A percentile compares a stretch with the other conserved stretches of the same genome.
Evolutionary conservation across 257 asterid genomes (phyloP).

Genomic region (Nicotiana benthamiana): DNA sequence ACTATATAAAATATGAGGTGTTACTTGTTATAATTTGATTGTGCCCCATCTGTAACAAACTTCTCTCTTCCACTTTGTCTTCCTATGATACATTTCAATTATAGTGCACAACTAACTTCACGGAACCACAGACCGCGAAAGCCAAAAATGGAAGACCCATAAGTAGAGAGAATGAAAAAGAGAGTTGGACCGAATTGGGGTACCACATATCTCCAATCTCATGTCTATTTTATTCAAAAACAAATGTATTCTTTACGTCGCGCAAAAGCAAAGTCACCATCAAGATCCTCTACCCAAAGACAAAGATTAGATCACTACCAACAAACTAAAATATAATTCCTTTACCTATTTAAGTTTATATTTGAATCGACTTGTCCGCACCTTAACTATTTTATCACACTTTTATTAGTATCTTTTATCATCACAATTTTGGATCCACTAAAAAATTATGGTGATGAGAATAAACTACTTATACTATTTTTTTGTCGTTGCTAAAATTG

Average conservation of each 20-base stretch:
- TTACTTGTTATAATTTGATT: not conserved
- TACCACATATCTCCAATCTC: not conserved
- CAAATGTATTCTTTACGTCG: not conserved
- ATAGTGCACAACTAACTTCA: not conserved
- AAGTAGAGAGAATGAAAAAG: not conserved
- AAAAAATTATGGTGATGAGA: too few relatives aligned
- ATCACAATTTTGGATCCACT: too few relatives aligned
- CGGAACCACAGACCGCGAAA: not conserved
- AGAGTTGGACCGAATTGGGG: not conserved
- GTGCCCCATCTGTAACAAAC: not conserved
- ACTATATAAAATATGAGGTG: not conserved
- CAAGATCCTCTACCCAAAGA: not conserved
- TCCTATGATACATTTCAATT: not conserved
- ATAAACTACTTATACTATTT: too few relatives aligned
- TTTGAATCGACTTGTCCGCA: too few relatives aligned
- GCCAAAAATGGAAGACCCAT: not conserved
- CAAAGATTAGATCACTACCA: not conserved
- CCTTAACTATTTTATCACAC: too few relatives aligned
- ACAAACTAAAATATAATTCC: not conserved
- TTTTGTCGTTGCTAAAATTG: too few relatives aligned
- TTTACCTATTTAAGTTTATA: not conserved
- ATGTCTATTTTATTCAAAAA: not conserved
- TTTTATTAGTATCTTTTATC: too few relatives aligned
- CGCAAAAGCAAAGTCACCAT: not conserved
- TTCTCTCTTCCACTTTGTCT: not conserved